Evolutionary conservation across 129 eudicot species (phyloP), one percentile per base, ranked within the genome.

Genomic region (Cynara cardunculus): DNA sequence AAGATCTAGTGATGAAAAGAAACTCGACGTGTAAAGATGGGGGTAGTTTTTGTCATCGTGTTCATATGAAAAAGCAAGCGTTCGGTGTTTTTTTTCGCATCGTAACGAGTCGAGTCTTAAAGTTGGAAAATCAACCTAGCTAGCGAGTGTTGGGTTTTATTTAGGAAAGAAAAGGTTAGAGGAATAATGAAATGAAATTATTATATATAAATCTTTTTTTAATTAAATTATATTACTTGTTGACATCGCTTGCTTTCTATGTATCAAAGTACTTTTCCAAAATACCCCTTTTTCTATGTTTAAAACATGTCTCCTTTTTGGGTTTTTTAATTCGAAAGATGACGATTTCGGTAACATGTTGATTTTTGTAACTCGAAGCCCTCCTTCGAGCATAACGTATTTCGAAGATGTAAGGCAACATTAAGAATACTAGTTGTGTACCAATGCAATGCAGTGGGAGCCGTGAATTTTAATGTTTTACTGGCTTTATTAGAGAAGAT

Each of bases 21-120:
- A 77, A 64, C 79, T 74, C 62, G 74, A 41, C 13, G 53, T 71
- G 78, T 83, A 77, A 72, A 67, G 62, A 72, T n/a, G 56, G 39
- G 73, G 78, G 72, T 83, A 77, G 69, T 77, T 83, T 83, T 83
- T 77, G 85, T 82, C 73, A 18, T 80, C 35, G 28, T 24, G 83
- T 77, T 75, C 32, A 76, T 78, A 83, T 77, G 82, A 62, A 62
- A 83, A 76, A 69, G 68, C 65, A 56, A 72, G 82, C 39, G 79
- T 72, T 83, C 82, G 79, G 32, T 83, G 86, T 65, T 39, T 61
- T 83, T 83, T 76, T 28, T 62, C 69, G 79, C 82, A 71, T 72
- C 83, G 74, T 77, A 72, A 83, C 70, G 53, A 75, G 74, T 25
- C 10, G 53, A 1, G 76, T 46, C 6, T 49, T 56, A 34, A 46